These are phyloP conservation scores for Ogataea pini DNA, from an alignment of 805 yeast genomes.

Conservation along the genomic window DNA sequence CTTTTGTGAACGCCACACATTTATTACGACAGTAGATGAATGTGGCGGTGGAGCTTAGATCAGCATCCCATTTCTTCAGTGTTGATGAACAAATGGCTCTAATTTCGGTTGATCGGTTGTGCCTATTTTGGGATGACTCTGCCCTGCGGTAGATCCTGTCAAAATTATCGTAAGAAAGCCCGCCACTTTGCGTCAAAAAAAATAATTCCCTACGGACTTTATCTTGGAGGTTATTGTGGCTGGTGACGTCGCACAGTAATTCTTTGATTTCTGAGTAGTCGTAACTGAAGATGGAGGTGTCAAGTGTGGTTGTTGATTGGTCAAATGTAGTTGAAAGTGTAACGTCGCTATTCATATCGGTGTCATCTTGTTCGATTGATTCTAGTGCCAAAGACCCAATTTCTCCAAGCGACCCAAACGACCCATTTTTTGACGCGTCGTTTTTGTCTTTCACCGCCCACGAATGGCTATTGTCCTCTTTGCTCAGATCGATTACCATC, in stretches of 20 bases:
- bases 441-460: not conserved
- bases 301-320: slow-evolving; percentile 6
- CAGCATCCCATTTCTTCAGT: slow-evolving; percentile 12
- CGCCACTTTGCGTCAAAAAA: slow-evolving; percentile 20
- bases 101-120: slow-evolving; percentile 10
- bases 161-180: slow-evolving; percentile 20
- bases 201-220: slow-evolving; percentile 19
- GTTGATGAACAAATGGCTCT: slow-evolving; percentile 15
- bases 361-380: not conserved
- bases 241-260: slow-evolving; percentile 3
- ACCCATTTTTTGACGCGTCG: slow-evolving; percentile 4
- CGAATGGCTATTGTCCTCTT: not conserved
- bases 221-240: slow-evolving; percentile 12
- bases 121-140: not conserved
- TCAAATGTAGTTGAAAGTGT: slow-evolving; percentile 2
- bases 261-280: slow-evolving; percentile 11
- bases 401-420: not conserved
- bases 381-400: not conserved
- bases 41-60: slow-evolving; percentile 8
- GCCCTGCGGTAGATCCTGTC: slow-evolving; percentile 18
- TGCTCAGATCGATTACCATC: slow-evolving; percentile 2
- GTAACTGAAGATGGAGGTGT: slow-evolving; percentile 1
- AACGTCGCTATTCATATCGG: slow-evolving; percentile 3
- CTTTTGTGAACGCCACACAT: slow-evolving; percentile 20
- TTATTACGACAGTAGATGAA: slow-evolving; percentile 14